Percentiles rank a stretch among this genome's conserved stretches.
These are phyloP conservation scores for Metschnikowia shivogae DNA, from an alignment of 805 yeast species.

Conservation along the genomic window DNA sequence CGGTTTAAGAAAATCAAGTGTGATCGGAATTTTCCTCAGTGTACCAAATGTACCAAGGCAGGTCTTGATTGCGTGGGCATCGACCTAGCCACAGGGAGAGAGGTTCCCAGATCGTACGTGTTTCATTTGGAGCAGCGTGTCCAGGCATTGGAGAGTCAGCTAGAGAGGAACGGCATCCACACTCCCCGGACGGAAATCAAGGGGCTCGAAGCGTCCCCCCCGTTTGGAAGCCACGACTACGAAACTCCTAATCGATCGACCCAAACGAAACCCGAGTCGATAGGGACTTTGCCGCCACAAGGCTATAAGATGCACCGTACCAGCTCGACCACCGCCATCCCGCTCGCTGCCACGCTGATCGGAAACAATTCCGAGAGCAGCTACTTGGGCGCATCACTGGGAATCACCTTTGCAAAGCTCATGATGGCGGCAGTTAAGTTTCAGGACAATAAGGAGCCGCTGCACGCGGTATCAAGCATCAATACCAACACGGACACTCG, in stretches of 20 bases:
- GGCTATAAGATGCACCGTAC: background rate
- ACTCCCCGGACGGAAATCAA: background rate
- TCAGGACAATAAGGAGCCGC: constrained; percentile 19
- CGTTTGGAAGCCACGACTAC: background rate
- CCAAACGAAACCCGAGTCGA: background rate
- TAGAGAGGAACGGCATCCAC: constrained; percentile 40
- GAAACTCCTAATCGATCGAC: background rate
- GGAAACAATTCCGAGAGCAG: constrained; percentile 1
- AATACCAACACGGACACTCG: constrained; percentile 12
- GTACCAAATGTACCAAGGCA: constrained; percentile 59
- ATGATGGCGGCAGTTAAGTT: constrained; percentile 75
- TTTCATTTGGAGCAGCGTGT: constrained; percentile 67
- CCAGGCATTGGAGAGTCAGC: constrained; percentile 47
- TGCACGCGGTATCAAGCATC: constrained; percentile 12
- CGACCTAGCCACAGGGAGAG: constrained; percentile 86
- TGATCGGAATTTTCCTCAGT: constrained; percentile 64
- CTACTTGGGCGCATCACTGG: constrained; percentile 19
- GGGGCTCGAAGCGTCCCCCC: background rate
- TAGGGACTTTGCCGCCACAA: background rate
- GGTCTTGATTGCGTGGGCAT: constrained; percentile 74
- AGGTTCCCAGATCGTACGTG: constrained; percentile 76
- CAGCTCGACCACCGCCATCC: background rate
- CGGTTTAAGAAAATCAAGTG: constrained; percentile 63
- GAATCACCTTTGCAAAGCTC: constrained; percentile 56
- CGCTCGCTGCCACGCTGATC: constrained; percentile 1